Evolutionary conservation across 495 filamentous ascomycete genomes (phyloP).

Genomic region (Penicillium diatomitis): DNA sequence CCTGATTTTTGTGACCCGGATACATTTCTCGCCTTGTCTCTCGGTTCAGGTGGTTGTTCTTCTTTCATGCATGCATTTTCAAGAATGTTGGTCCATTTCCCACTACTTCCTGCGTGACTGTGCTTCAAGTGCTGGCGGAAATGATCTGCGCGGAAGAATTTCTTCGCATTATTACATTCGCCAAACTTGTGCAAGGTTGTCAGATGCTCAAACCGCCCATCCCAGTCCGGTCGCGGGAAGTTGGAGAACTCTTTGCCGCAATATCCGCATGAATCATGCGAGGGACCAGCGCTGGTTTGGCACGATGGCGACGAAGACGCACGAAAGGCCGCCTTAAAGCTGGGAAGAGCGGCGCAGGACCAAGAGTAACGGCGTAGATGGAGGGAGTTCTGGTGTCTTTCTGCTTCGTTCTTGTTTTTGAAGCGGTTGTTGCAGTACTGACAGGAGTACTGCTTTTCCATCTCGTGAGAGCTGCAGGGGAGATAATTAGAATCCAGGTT

Average conservation of each 20-base stretch:
- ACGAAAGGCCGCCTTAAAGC: slow-evolving; percentile 77
- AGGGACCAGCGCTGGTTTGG: slow-evolving; percentile 30
- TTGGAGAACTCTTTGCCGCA: slow-evolving; percentile 90
- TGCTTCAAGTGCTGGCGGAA: slow-evolving; percentile 98
- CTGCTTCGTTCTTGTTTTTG: slow-evolving; percentile 99
- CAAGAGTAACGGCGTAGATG: slow-evolving; percentile 94
- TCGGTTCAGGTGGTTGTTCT: slow-evolving; percentile 48
- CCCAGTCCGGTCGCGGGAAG: slow-evolving; percentile 66
- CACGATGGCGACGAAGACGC: slow-evolving; percentile 43
- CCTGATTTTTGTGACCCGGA: slow-evolving; percentile 11
- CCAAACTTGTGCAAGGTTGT: slow-evolving; percentile 91
- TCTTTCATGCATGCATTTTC: slow-evolving; percentile 97
- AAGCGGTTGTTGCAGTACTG: slow-evolving; percentile 89
- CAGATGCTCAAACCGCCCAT: slow-evolving; percentile 72
- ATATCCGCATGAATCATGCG: slow-evolving; percentile 80
- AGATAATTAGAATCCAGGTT: not conserved
- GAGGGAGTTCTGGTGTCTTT: slow-evolving; percentile 93
- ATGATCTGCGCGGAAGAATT: slow-evolving; percentile 95
- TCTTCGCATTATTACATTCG: slow-evolving; percentile 97
- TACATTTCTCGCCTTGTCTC: slow-evolving; percentile 9
- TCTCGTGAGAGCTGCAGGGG: slow-evolving; percentile 57
- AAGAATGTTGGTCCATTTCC: slow-evolving; percentile 98
- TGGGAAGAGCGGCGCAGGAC: slow-evolving; percentile 84
- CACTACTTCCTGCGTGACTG: slow-evolving; percentile 91
- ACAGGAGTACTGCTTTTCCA: slow-evolving; percentile 94